phyloP scores from a whole-genome alignment of 805 yeast species.

The Komagataella kurtzmanii region DNA sequence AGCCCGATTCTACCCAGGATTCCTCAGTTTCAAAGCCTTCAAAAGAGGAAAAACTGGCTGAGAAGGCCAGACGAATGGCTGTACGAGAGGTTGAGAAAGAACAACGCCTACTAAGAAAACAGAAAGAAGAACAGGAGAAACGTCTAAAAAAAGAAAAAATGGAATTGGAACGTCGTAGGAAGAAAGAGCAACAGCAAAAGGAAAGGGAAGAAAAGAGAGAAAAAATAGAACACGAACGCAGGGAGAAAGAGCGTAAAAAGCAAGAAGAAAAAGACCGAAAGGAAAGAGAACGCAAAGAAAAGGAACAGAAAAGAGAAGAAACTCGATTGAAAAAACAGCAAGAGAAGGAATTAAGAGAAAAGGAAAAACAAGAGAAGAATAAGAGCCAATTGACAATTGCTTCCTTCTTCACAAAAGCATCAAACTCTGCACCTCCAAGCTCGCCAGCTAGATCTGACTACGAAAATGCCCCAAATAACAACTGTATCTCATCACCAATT shows the following conservation, averaged over 20 bases:
- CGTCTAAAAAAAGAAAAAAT: not conserved
- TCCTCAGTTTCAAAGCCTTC: not conserved
- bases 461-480: not conserved
- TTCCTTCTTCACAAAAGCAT: constrained; percentile 13
- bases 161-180: not conserved
- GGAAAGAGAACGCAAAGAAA: constrained; percentile 5
- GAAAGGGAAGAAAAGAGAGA: constrained; percentile 9
- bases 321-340: constrained; percentile 4
- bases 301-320: not conserved
- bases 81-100: constrained; percentile 5
- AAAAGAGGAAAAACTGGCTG: not conserved
- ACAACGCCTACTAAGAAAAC: constrained; percentile 5
- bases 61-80: not conserved
- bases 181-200: constrained; percentile 1
- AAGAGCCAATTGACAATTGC: constrained; percentile 10
- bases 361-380: constrained; percentile 8
- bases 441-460: not conserved
- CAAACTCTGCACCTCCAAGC: not conserved
- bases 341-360: constrained; percentile 6
- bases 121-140: constrained; percentile 7
- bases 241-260: constrained; percentile 11
- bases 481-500: not conserved
- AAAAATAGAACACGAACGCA: constrained; percentile 11
- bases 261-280: constrained; percentile 10
- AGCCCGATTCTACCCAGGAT: not conserved